Percentiles rank a stretch among this genome's conserved stretches.
Evolutionary conservation across 345 rosid genomes (phyloP).

Genomic region (Camelina hispida): DNA sequence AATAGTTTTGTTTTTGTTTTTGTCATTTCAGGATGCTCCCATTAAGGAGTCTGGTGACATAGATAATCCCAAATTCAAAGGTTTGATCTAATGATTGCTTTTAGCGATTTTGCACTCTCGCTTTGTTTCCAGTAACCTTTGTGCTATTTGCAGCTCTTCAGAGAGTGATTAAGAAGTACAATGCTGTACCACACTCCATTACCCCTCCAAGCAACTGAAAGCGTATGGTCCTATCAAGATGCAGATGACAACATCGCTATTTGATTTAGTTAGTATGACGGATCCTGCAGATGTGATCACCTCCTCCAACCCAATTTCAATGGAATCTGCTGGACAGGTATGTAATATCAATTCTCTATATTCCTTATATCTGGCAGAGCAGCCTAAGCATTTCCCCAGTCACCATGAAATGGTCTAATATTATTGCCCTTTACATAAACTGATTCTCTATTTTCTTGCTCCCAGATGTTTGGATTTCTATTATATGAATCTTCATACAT

Average conservation of each 20-base stretch:
- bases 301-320: slow-evolving; percentile 64
- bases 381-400: slow-evolving; percentile 20
- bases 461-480: slow-evolving; percentile 88
- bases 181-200: slow-evolving; percentile 52
- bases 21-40: slow-evolving; percentile 80
- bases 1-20: neutral
- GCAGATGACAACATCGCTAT: slow-evolving; percentile 57
- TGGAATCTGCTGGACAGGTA: slow-evolving; percentile 92
- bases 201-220: slow-evolving; percentile 48
- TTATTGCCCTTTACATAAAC: neutral
- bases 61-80: slow-evolving; percentile 72
- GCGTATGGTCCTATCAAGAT: slow-evolving; percentile 72
- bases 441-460: slow-evolving; percentile 18
- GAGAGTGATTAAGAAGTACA: slow-evolving; percentile 61
- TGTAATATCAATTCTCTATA: slow-evolving; percentile 7
- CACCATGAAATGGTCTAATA: slow-evolving; percentile 3
- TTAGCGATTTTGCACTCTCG: neutral
- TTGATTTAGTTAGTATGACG: slow-evolving; percentile 53
- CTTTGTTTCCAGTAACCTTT: neutral
- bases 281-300: slow-evolving; percentile 54
- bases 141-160: slow-evolving; percentile 60
- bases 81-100: slow-evolving; percentile 47
- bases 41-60: slow-evolving; percentile 91
- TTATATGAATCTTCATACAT: slow-evolving; percentile 66
- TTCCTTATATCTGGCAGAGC: neutral